Evolutionary conservation across 495 filamentous ascomycete species (phyloP), one percentile per base, ranked within the genome.

Genomic region (Penicillium coffeae): DNA sequence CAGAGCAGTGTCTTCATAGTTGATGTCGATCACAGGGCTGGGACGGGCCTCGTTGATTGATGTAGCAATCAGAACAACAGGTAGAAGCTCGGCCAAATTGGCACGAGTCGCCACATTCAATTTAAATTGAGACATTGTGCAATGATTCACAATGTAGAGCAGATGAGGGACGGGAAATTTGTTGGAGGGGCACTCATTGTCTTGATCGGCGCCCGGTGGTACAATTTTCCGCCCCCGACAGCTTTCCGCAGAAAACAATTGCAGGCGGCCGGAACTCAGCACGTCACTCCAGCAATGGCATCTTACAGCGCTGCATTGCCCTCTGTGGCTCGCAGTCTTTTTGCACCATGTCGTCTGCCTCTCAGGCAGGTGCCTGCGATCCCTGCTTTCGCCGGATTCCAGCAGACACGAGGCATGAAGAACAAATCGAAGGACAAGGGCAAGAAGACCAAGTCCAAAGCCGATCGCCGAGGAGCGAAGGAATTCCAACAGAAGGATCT

Each of bases 381-480:
- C 21, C 66, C 70, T 20, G 47, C 68, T 35, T 43, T 74, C 37
- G 59, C 60, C 8, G 48, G 48, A 20, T 55, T 66, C 34, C 63
- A 71, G 47, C 72, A 72, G 52, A 57, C 69, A 41, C 73, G 73
- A 36, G 63, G 64, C 51, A 50, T 61, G 35, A 69, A 63, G 51
- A 62, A 54, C 54, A 65, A 68, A 47, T 38, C 63, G 37, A 52
- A 67, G 54, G 53, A 49, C 25, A 54, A 63, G 51, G 55, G 56
- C 51, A 70, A 69, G 65, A 62, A 75, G 54, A 75, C 25, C 27
- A 21, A 79, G 58, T 67, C 69, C 42, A 67, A 81, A 68, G 82
- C 85, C 66, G 79, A 79, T 59, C 85, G 82, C 68, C 89, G 87
- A 66, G 69, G 71, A 45, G 76, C 76, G 45, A 78, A 66, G 50